A percentile compares a stretch with the other conserved stretches of the same genome.
phyloP scores from a whole-genome alignment of 192 early-diverging fungal genomes.

The Backusella australiensis region DNA sequence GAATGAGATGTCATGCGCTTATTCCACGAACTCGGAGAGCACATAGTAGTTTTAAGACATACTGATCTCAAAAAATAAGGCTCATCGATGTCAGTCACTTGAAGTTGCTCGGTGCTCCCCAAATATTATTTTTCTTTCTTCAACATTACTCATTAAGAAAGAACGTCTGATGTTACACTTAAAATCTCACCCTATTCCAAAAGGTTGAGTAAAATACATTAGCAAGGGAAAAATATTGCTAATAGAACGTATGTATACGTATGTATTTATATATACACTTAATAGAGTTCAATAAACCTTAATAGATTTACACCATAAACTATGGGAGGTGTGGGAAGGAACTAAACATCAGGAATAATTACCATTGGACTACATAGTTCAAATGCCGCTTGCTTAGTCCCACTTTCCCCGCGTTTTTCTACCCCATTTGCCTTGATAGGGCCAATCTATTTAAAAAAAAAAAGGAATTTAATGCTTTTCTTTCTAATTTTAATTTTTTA shows the following conservation, averaged over 20 bases:
- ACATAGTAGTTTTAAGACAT: neutral
- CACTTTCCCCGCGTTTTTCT: constrained; percentile 4
- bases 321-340: constrained; percentile 2
- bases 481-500: neutral
- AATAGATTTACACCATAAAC: neutral
- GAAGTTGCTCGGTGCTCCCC: neutral
- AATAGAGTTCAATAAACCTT: neutral
- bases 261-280: neutral
- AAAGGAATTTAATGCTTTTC: neutral
- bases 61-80: neutral
- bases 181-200: neutral
- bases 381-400: neutral
- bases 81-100: neutral
- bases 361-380: neutral
- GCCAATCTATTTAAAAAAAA: neutral
- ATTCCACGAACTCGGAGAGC: neutral
- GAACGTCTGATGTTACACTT: neutral
- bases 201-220: neutral
- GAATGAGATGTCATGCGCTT: neutral
- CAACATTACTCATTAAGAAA: neutral
- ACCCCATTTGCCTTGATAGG: neutral
- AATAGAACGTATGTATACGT: neutral
- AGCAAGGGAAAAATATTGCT: neutral
- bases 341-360: neutral
- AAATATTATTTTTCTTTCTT: neutral